These are phyloP conservation scores for Spizellomyces punctatus DNA, from an alignment of 192 early-diverging fungal genomes.

Conservation along the genomic window DNA sequence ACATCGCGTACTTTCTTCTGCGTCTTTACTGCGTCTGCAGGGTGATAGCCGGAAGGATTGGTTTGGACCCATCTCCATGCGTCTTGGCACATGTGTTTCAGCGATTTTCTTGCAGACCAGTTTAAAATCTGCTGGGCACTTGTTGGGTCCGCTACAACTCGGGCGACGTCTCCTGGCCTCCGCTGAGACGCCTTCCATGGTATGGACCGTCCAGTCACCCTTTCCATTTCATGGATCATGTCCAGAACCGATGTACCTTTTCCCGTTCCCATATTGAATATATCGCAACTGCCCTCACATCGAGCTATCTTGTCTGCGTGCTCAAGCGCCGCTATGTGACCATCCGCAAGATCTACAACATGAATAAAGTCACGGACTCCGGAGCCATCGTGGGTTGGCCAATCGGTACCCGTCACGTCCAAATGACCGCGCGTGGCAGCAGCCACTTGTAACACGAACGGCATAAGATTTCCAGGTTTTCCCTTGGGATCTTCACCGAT, in stretches of 20 bases:
- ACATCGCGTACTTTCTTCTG: no score
- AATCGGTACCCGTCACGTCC: conserved; percentile 83
- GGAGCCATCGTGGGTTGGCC: conserved; percentile 81
- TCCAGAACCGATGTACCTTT: conserved; percentile 81
- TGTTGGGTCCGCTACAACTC: conserved; percentile 78
- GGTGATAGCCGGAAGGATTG: conserved; percentile 70
- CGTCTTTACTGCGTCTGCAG: not conserved
- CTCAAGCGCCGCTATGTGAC: conserved; percentile 76
- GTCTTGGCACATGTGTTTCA: conserved; percentile 70
- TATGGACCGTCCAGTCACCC: conserved; percentile 65
- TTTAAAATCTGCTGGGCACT: conserved; percentile 62
- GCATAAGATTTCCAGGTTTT: conserved; percentile 84
- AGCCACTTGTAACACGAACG: conserved; percentile 78
- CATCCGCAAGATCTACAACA: conserved; percentile 84
- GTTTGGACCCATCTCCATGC: conserved; percentile 74
- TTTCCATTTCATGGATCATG: conserved; percentile 74
- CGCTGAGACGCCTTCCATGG: conserved; percentile 59
- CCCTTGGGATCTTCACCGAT: conserved; percentile 87
- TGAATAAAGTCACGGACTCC: conserved; percentile 90
- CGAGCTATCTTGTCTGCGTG: conserved; percentile 13
- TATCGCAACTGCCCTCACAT: conserved; percentile 52
- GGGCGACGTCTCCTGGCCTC: conserved; percentile 80
- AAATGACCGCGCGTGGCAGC: conserved; percentile 70
- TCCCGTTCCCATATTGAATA: conserved; percentile 86
- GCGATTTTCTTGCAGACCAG: conserved; percentile 59